Conservation (phyloP, 345 rosid genomes). For the Eucalyptus lansdowneana region DNA sequence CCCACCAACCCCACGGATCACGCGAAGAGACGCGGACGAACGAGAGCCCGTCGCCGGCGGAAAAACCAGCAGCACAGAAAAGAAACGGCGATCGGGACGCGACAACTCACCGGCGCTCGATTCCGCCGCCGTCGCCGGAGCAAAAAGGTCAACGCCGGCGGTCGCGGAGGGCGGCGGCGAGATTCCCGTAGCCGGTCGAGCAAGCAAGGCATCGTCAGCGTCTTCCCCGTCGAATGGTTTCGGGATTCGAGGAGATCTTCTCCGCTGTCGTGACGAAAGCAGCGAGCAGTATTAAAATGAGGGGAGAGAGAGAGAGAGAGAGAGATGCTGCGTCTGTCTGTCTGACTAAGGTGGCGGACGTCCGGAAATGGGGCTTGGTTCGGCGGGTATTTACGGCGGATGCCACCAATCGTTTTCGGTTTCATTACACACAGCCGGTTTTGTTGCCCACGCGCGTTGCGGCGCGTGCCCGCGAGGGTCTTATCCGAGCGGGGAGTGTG, state of each 20-base stretch:
- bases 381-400: background rate
- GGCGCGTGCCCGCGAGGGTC: background rate
- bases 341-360: background rate
- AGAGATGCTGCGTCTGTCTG: background rate
- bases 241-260: background rate
- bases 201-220: background rate
- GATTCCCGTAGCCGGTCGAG: background rate
- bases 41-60: background rate
- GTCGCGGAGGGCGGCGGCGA: background rate
- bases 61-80: background rate
- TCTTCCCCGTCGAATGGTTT: fast-evolving
- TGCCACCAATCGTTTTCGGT: background rate
- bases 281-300: background rate
- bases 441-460: background rate
- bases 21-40: background rate
- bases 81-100: background rate
- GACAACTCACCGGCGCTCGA: background rate
- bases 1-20: background rate
- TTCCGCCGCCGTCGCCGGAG: background rate
- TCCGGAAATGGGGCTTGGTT: background rate
- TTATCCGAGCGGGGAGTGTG: background rate
- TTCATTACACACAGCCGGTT: background rate
- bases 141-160: background rate
- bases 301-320: background rate
- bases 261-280: background rate